phyloP scores from a whole-genome alignment of 495 filamentous ascomycete species.

The Apiosordaria backusii region DNA sequence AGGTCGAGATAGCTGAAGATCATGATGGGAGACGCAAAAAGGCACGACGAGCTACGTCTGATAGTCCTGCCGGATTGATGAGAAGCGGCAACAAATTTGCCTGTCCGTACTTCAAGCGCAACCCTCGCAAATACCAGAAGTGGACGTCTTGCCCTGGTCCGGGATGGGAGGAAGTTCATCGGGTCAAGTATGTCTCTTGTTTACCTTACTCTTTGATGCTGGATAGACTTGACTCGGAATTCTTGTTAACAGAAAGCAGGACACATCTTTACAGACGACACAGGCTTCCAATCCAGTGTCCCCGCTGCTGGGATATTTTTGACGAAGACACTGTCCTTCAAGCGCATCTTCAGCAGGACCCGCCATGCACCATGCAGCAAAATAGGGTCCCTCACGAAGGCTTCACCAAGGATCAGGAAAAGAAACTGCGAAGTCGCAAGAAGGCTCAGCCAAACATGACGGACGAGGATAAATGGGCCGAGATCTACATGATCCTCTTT shows the following conservation, averaged over 20 bases:
- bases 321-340: conserved; percentile 21
- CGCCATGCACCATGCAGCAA: conserved; percentile 20
- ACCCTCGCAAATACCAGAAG: conserved; percentile 30
- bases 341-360: conserved; percentile 28
- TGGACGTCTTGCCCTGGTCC: conserved; percentile 35
- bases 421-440: conserved; percentile 38
- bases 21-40: conserved; percentile 28
- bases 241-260: conserved; percentile 13
- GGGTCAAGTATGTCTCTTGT: conserved; percentile 35
- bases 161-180: conserved; percentile 35
- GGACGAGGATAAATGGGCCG: conserved; percentile 44
- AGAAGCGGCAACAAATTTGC: conserved; percentile 26
- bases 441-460: conserved; percentile 39
- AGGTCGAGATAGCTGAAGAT: conserved; percentile 14
- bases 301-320: conserved; percentile 30
- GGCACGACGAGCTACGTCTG: neutral
- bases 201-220: neutral
- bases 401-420: conserved; percentile 32
- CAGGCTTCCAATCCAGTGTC: conserved; percentile 28
- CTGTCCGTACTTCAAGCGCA: conserved; percentile 34
- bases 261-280: conserved; percentile 34
- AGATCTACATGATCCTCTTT: conserved; percentile 44
- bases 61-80: neutral
- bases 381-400: conserved; percentile 25
- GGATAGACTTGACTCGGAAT: neutral